phyloP scores from a whole-genome alignment of 352 stramenopile genomes.

The Phytopythium delawarense region DNA sequence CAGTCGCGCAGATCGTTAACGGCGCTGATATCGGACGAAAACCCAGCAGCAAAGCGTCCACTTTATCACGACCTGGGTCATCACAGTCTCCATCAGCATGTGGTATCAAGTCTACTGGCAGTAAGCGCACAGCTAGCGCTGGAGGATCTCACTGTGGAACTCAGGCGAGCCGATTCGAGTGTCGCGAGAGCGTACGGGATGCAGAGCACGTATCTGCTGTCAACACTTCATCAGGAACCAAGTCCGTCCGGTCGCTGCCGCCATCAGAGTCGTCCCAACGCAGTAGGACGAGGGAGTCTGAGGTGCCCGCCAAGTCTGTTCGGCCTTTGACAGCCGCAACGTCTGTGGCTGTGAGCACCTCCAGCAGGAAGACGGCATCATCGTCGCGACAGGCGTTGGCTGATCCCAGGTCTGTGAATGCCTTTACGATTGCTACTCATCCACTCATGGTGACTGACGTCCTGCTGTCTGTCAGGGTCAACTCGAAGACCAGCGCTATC shows the following conservation, averaged over 20 bases:
- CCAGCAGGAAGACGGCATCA: background rate
- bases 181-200: background rate
- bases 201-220: background rate
- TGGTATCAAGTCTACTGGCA: background rate
- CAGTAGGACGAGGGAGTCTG: background rate
- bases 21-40: background rate
- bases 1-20: background rate
- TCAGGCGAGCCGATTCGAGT: background rate
- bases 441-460: background rate
- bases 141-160: background rate
- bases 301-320: background rate
- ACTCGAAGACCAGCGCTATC: slow-evolving; percentile 1
- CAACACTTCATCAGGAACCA: background rate
- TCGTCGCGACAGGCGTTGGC: background rate
- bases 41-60: background rate
- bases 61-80: background rate
- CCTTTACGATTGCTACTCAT: background rate
- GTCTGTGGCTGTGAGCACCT: background rate
- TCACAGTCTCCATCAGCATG: background rate
- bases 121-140: background rate
- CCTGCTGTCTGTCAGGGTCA: background rate
- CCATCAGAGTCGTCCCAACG: background rate
- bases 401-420: background rate
- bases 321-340: background rate
- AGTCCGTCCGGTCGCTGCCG: background rate